Evolutionary conservation across 1,284 basidiomycete genomes (phyloP), one percentile per base, ranked within the genome.

Genomic region (Flammula alnicola): DNA sequence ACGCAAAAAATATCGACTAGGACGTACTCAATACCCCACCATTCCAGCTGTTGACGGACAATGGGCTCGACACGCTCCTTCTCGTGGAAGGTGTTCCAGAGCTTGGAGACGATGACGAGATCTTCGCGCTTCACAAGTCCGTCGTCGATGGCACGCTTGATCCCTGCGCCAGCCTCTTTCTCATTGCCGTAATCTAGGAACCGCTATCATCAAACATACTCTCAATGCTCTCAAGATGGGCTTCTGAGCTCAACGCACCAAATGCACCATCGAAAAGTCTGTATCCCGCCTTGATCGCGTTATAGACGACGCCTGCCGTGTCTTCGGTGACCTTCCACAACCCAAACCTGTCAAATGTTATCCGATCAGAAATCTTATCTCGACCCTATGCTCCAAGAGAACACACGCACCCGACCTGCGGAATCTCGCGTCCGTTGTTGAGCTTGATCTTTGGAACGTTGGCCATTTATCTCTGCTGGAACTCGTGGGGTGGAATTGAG

Each of bases 11-110:
- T 33, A 38, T 35, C 5, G 17, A 14, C 14, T 11, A 2, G 22
- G 22, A 63, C 64, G 40, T 44, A 66, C 60, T 87, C 85, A 46
- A 92, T 72, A 16, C 88, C 88, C 91, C 91, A 93, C 57, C 81
- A 76, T 3, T 69, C 69, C 25, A 93, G 81, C 61, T 91, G 89
- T 69, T 78, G 53, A 25, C 60, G 59, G 32, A 54, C 51, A 49
- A 65, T 62, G 11, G 61, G 57, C 48, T 77, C 64, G 58, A 86
- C 86, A 63, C 86, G 83, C 46, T 88, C 83, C 55, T 76, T 77
- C 32, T 81, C 80, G 63, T 91, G 88, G 74, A 85, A 88, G 5
- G 87, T 89, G 70, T 91, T 91, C 91, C 90, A 92, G 32, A 92
- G 75, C 82, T 91, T 88, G 52, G 85, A 85, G 44, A 84, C 86